Evolutionary conservation across 148 eudicot genomes (phyloP).

Genomic region (Diospyros kaki): DNA sequence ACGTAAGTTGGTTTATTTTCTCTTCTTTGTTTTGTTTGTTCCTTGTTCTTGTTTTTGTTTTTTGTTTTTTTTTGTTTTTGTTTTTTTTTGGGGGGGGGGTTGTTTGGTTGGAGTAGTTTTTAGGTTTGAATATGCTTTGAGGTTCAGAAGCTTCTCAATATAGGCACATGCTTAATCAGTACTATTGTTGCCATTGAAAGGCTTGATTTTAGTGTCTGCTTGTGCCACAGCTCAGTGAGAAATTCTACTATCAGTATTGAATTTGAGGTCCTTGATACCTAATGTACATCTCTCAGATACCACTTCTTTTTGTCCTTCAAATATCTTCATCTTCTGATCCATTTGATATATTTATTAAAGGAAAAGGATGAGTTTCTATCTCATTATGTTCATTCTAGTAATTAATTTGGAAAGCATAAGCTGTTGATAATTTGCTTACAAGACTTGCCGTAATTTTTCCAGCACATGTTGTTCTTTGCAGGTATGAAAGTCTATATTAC

Average conservation of each 20-base stretch:
- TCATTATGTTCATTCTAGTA: background rate
- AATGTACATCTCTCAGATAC: too few species aligned
- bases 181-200: background rate
- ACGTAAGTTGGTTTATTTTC: too few species aligned
- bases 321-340: too few species aligned
- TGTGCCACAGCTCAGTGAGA: background rate
- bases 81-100: background rate
- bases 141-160: background rate
- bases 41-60: background rate
- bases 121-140: background rate
- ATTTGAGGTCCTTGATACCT: too few species aligned
- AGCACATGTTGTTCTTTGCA: constrained; percentile 14
- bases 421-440: background rate
- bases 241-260: background rate
- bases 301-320: too few species aligned
- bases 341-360: background rate
- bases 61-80: background rate
- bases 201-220: background rate
- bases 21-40: too few species aligned
- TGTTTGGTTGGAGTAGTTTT: background rate
- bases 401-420: background rate
- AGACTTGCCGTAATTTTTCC: background rate
- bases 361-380: background rate
- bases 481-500: constrained; percentile 88
- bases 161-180: background rate